Evolutionary conservation across 2,329 filamentous ascomycete genomes (phyloP), one percentile per base, ranked within the genome.

Genomic region (Calonectria leucothoes): DNA sequence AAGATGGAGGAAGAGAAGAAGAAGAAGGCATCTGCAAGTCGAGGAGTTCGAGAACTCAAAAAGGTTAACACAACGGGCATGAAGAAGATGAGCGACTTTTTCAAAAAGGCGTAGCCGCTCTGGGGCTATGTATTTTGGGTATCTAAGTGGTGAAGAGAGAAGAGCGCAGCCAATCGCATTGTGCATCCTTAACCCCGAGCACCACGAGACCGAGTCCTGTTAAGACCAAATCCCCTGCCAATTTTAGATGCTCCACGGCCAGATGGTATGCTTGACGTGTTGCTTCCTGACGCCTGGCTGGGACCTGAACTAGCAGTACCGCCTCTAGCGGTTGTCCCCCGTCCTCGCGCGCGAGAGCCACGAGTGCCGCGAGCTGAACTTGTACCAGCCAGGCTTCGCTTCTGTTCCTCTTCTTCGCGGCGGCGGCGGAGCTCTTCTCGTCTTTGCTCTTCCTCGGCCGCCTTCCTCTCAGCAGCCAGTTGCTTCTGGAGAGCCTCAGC

Each of bases 61-160:
- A 99, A 98, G 86, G 96, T 96, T 61, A 94, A 98, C 85, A 96
- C 94, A 0, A 91, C 86, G 27, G 97, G 97, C 1, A 99, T 99
- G 97, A 97, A 94, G 89, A 99, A 98, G 88, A 91, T 99, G 90
- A 98, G 94, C 82, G 91, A 93, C 74, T 99, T 99, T 86, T 99
- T 99, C 84, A 92, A 92, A 73, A 97, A 96, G 86, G 91, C 90
- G 35, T 81, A 78, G 71, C 70, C 59, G 23, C 61, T 57, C 52
- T 70, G 49, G 45, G 49, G 48, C 72, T 73, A n/a, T 77, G 55
- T 78, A 77, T 76, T 74, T 73, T 73, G 82, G 82, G 82, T 82
- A 83, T 82, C 79, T 82, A 67, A 71, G 66, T 76, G 73, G 48
- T 78, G 69, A 57, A 45, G 65, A 68, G 39, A 57, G 10, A 37